Percentiles rank a stretch among this genome's conserved stretches.
Conservation (phyloP, 2,329 filamentous ascomycete genomes). For the Botrytis pseudocinerea region DNA sequence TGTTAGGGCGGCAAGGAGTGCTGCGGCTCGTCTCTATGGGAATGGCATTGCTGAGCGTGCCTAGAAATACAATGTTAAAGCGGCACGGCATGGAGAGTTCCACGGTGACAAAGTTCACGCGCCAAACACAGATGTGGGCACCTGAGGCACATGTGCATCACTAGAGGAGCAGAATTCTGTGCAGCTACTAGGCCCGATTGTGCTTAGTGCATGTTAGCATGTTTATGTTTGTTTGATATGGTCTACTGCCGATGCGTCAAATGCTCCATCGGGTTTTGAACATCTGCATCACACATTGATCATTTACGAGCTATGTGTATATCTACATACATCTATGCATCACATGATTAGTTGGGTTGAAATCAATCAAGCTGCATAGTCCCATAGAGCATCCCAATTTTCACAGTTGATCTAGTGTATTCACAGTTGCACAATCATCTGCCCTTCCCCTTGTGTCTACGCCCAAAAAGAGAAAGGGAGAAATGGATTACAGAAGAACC, state of each 20-base stretch:
- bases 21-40: rapidly evolving
- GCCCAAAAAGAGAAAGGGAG: not conserved
- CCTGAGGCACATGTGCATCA: not conserved
- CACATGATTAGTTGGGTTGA: not conserved
- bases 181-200: not conserved
- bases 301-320: not conserved
- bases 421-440: not conserved
- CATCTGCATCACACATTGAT: not conserved
- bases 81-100: not conserved
- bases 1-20: not conserved
- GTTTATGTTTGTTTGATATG: not conserved
- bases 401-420: not conserved
- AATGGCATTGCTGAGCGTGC: not conserved
- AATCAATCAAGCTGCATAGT: not conserved
- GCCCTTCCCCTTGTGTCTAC: not conserved
- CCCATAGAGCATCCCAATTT: not conserved
- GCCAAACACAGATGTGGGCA: not conserved
- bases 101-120: not conserved
- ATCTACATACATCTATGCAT: not conserved
- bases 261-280: not conserved
- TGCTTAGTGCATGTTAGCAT: not conserved
- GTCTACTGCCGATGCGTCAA: not conserved
- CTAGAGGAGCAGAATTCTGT: not conserved
- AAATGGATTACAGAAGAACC: constrained; percentile 51
- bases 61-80: not conserved